Base-by-base conservation (phyloP, 768 basidiomycete genomes). In the Mycena chlorophos region DNA sequence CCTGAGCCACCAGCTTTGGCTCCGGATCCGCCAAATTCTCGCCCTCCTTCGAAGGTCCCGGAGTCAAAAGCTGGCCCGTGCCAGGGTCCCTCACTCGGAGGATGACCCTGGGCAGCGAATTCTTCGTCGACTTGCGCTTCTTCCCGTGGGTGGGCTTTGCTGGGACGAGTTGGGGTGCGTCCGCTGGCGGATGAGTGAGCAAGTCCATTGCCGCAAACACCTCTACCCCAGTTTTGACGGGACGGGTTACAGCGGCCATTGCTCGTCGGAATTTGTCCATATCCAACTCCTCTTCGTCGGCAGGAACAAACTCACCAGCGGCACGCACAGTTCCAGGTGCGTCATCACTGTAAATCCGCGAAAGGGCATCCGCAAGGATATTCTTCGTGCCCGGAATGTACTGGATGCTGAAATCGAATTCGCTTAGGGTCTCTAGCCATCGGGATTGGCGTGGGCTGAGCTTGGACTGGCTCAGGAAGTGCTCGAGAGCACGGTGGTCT, bases 361-460 rank as follows among this genome's bases (percentile, higher is more conserved):
- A 72, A 2, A 74, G 34, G 0, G 67, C 65, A 55, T 77, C 74
- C 0, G 71, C 68, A 0, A 74, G 45, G 0, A 66, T 50, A 49
- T 76, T 77, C 2, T 68, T 64, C 0, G 25, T 47, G 0, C 77
- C 74, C 0, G 61, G 66, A 14, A 72, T 40, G 49, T 72, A 68
- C 10, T 57, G 17, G 12, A 72, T 62, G 1, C 43, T 42, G 40
- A 68, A 72, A 37, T 71, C 61, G 48, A 66, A 71, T 31, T 69
- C 61, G 17, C 40, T 34, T 3, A 71, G 28, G 0, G 68, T 67
- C 20, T 77, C 73, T 0, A 72, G 20, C 78, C 78, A 78, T 0
- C 71, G 54, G 0, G 67, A 67, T 31, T 77, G 76, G 0, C 72
- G 57, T 0, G 65, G 63, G 0, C 72, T 73, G 8, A 77, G 31